Evolutionary conservation across 805 yeast genomes (phyloP).

Genomic region (Maudiozyma pseudohumilis): DNA sequence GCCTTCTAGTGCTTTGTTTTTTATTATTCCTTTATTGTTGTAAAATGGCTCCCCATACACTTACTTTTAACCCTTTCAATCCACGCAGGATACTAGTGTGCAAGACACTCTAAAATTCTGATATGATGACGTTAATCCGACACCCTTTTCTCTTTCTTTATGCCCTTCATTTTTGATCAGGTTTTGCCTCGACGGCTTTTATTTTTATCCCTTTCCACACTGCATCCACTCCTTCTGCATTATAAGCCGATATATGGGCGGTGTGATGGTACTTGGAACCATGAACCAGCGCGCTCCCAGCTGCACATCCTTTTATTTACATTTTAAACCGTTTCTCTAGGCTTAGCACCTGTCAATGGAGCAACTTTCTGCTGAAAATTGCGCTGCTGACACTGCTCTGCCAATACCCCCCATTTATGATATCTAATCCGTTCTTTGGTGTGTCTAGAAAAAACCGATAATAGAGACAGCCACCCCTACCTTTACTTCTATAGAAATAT

Average conservation of each 20-base stretch:
- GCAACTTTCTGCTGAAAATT: no score
- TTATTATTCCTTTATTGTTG: background rate
- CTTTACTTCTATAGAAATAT: no score
- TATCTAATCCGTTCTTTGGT: no score
- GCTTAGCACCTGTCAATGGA: no score
- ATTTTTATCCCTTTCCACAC: background rate
- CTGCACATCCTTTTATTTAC: background rate
- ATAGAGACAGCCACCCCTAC: no score
- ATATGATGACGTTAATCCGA: no score
- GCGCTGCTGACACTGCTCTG: no score
- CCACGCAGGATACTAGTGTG: background rate
- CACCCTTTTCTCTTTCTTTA: no score
- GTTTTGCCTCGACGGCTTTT: background rate
- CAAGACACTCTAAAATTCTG: background rate
- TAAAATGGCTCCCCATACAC: background rate
- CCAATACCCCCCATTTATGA: no score
- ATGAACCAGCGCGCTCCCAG: background rate
- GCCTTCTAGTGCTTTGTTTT: background rate
- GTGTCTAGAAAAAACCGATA: no score
- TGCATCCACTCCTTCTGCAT: constrained; percentile 10
- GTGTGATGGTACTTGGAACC: background rate
- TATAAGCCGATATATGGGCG: background rate
- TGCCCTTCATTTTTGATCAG: no score
- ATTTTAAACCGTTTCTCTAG: background rate
- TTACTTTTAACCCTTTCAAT: background rate